A percentile compares a stretch with the other conserved stretches of the same genome.
phyloP scores from a whole-genome alignment of 2,329 filamentous ascomycete genomes.

The Venturia aucupariae region DNA sequence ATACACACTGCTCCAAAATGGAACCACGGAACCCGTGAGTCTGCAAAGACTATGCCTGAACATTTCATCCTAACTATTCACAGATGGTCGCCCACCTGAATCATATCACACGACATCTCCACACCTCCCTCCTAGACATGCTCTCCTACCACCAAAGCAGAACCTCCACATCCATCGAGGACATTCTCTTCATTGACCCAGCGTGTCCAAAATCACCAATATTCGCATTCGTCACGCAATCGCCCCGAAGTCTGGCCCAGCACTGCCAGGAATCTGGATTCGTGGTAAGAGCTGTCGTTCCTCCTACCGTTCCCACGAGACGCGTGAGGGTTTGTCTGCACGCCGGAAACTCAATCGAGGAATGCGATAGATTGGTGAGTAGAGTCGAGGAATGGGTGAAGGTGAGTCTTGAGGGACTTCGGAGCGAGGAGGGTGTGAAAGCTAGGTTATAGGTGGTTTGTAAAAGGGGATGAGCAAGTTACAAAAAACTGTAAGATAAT shows the following conservation, averaged over 20 bases:
- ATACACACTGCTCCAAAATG: constrained; percentile 47
- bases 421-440: constrained; percentile 4
- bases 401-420: background rate
- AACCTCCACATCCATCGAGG: background rate
- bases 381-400: constrained; percentile 42
- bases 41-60: too few relatives aligned
- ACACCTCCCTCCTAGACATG: constrained; percentile 28
- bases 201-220: constrained; percentile 49
- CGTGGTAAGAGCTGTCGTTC: constrained; percentile 56
- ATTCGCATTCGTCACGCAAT: constrained; percentile 50
- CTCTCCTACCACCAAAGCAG: background rate
- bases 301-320: constrained; percentile 59
- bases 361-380: constrained; percentile 46
- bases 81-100: constrained; percentile 6
- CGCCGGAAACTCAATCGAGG: constrained; percentile 50
- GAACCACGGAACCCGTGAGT: constrained; percentile 38
- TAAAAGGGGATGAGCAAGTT: background rate
- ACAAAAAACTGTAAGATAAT: background rate
- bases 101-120: constrained; percentile 28
- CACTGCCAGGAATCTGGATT: constrained; percentile 52
- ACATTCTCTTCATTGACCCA: constrained; percentile 4
- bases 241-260: constrained; percentile 49
- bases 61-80: background rate
- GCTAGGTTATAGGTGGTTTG: background rate
- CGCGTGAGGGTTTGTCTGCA: constrained; percentile 60